Evolutionary conservation across 805 yeast genomes (phyloP), one percentile per base, ranked within the genome.

Genomic region (Sugiyamaella americana): DNA sequence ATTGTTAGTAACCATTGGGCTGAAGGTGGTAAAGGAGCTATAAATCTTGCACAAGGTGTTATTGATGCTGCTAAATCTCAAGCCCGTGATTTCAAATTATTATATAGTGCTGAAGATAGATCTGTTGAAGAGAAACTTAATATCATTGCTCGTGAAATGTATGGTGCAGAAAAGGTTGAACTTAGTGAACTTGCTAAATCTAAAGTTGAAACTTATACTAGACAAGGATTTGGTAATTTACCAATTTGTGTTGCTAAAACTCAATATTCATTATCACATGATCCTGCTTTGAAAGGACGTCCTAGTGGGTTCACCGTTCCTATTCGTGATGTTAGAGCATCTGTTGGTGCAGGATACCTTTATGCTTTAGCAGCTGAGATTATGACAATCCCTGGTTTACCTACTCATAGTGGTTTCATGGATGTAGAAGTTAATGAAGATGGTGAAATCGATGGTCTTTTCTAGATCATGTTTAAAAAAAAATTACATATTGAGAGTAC

Each of bases 181-280:
- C 78, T 88, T 50, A 76, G 84, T 43, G 91, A 87, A 41, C 76
- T 79, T 55, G 98, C 98, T 35, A 78, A 77, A 57, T 71, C 78
- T 60, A 89, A 88, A 70, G 81, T 91, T 55, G 88, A 82, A 52
- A 76, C 80, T 51, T 89, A 87, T 72, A 82, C 87, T 32, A 65
- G 73, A 43, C 96, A 89, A 73, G 97, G 97, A 3, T 89, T 83
- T 65, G 88, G 82, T 56, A 78, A 87, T 60, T 72, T 91, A 63
- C 98, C 98, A 48, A 83, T 91, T 59, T 91, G 98, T 71, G 85
- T 91, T 60, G 98, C 98, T 46, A 91, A 91, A 75, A 91, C 98
- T 1, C 98, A 91, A 68, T 91, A 91, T 74, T 87, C 96, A 1
- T 74, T 91, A 56, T 89, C 97, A 3, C 97, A 89, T 64, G 97